phyloP scores from a whole-genome alignment of 1,284 basidiomycete species.

The Abortiporus biennis region DNA sequence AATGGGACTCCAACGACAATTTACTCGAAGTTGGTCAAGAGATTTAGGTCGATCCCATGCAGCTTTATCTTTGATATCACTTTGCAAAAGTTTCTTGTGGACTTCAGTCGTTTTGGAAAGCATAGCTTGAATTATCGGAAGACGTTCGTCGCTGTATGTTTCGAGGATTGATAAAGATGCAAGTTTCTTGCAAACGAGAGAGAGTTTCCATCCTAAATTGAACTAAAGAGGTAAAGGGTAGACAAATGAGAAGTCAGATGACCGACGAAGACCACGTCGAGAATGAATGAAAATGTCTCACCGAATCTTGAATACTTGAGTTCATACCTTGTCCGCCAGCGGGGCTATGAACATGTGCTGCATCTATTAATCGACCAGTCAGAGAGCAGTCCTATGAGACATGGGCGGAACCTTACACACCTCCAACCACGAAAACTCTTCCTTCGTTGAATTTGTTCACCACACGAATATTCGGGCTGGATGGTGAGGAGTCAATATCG shows the following conservation, averaged over 20 bases:
- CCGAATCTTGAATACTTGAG: conserved; percentile 16
- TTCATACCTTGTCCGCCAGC: conserved; percentile 20
- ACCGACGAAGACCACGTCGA: neutral
- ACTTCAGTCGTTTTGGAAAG: conserved; percentile 7
- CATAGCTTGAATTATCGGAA: conserved; percentile 21
- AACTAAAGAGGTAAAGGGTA: conserved; percentile 6
- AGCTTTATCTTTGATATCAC: neutral
- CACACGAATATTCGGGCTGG: conserved; percentile 1
- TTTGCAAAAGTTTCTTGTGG: conserved; percentile 2
- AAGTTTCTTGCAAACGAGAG: conserved; percentile 15
- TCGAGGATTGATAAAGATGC: conserved; percentile 13
- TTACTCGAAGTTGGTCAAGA: conserved; percentile 27
- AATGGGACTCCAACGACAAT: conserved; percentile 26
- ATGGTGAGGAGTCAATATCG: too few species aligned
- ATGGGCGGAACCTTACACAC: conserved; percentile 12
- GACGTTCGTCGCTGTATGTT: conserved; percentile 18
- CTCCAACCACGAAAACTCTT: conserved; percentile 21
- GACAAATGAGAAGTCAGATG: neutral
- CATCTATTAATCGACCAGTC: too few species aligned
- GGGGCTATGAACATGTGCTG: conserved; percentile 17
- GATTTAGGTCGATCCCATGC: conserved; percentile 5
- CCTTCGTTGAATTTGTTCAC: conserved; percentile 2
- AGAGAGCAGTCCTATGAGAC: too few species aligned
- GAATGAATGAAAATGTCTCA: neutral
- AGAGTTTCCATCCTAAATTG: conserved; percentile 23